These are phyloP conservation scores for Beauveria sp. DNA, from an alignment of 2,329 filamentous ascomycete species.

Conservation along the genomic window DNA sequence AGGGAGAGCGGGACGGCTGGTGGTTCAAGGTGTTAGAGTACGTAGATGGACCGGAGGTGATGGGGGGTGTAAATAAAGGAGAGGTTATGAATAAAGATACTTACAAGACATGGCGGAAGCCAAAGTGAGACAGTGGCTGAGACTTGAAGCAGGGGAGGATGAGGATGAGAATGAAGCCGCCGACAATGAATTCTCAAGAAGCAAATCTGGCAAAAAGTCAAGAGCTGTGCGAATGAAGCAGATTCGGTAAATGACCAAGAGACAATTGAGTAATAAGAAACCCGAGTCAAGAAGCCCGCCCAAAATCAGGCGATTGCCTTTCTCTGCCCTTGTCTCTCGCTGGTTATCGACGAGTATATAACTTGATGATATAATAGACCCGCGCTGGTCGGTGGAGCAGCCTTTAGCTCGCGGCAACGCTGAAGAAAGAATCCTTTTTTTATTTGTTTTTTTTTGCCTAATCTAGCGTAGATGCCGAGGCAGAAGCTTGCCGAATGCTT, in stretches of 20 bases:
- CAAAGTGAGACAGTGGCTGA: background rate
- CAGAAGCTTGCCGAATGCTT: background rate
- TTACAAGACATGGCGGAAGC: background rate
- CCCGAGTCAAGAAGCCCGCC: background rate
- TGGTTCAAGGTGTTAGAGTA: background rate
- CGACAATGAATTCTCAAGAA: background rate
- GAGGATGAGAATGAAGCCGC: background rate
- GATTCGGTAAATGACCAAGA: no score
- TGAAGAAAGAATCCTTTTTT: background rate
- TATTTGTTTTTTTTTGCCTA: background rate
- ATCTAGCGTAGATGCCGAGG: constrained; percentile 4
- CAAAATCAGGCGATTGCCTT: background rate
- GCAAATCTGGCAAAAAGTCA: background rate
- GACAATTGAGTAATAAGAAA: background rate
- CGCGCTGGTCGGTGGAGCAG: background rate
- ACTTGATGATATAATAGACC: background rate
- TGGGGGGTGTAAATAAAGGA: background rate
- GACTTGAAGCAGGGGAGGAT: background rate
- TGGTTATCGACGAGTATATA: background rate
- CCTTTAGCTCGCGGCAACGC: background rate
- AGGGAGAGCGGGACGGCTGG: constrained; percentile 42
- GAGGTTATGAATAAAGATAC: background rate
- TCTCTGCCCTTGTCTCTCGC: background rate
- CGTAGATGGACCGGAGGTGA: background rate
- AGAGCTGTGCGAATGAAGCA: no score